phyloP scores from a whole-genome alignment of 108 stramenopile species.

The Nitzschia inconspicua region DNA sequence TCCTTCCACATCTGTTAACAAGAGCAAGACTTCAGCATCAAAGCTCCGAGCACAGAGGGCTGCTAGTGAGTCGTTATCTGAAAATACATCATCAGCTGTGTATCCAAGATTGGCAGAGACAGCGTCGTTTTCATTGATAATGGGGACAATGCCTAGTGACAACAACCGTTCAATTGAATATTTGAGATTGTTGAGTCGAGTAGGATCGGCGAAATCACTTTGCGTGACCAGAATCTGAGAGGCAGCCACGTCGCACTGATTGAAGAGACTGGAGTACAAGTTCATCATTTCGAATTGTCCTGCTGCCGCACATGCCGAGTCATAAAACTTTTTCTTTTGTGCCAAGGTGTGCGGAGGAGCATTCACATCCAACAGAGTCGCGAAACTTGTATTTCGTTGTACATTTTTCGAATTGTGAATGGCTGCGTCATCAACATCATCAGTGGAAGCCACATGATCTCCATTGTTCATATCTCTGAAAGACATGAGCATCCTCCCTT shows the following conservation, averaged over 20 bases:
- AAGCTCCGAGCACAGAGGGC: slow-evolving; percentile 86
- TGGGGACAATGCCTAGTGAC: slow-evolving; percentile 89
- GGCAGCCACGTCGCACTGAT: slow-evolving; percentile 76
- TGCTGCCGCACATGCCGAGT: slow-evolving; percentile 94
- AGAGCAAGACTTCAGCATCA: slow-evolving; percentile 77
- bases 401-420: background rate
- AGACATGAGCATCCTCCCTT: slow-evolving; percentile 60
- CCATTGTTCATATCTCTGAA: slow-evolving; percentile 46
- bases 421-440: background rate
- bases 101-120: slow-evolving; percentile 89
- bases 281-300: slow-evolving; percentile 98
- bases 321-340: slow-evolving; percentile 82
- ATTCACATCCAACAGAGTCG: slow-evolving; percentile 34
- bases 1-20: slow-evolving; percentile 95
- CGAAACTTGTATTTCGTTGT: slow-evolving; percentile 34
- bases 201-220: slow-evolving; percentile 76
- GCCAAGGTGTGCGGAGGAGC: slow-evolving; percentile 53
- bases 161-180: slow-evolving; percentile 85
- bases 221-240: slow-evolving; percentile 92
- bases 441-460: background rate
- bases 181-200: slow-evolving; percentile 68
- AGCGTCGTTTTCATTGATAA: slow-evolving; percentile 98
- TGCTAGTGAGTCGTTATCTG: slow-evolving; percentile 95
- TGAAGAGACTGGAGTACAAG: slow-evolving; percentile 87
- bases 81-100: slow-evolving; percentile 87